These are phyloP conservation scores for Ceratobasidium sp. DNA, from an alignment of 1,284 basidiomycete species.

Conservation along the genomic window DNA sequence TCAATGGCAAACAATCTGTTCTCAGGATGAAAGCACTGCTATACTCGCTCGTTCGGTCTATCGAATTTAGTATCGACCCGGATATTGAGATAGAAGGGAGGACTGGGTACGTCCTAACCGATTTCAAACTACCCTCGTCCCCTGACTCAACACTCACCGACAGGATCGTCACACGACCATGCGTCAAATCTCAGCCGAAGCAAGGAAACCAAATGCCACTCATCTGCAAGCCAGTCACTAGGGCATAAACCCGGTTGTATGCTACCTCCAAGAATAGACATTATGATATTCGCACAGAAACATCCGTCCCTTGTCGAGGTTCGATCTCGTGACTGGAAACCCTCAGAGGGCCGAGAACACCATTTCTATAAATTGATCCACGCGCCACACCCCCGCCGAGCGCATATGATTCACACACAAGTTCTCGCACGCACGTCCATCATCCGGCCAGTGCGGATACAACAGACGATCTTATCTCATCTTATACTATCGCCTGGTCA, in stretches of 20 bases:
- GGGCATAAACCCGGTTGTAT: not conserved
- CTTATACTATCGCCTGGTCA: not conserved
- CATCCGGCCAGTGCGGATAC: not conserved
- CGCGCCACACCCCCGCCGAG: conserved; percentile 5
- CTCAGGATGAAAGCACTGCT: conserved; percentile 22
- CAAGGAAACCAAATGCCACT: conserved; percentile 6
- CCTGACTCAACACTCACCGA: not conserved
- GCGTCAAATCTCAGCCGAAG: too few species aligned
- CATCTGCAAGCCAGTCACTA: conserved; percentile 5
- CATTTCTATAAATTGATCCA: not conserved
- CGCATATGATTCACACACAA: too few species aligned
- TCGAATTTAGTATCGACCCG: conserved; percentile 33
- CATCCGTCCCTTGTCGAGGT: not conserved
- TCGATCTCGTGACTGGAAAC: not conserved
- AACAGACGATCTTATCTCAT: not conserved
- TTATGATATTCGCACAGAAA: not conserved
- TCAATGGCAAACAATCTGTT: too few species aligned
- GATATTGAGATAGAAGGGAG: conserved; percentile 18
- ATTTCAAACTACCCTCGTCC: not conserved
- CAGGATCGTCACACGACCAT: conserved; percentile 44
- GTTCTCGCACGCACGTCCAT: not conserved
- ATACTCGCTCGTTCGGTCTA: not conserved
- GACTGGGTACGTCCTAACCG: conserved; percentile 1
- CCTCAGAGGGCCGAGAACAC: not conserved
- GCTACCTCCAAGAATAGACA: not conserved